A percentile compares a stretch with the other conserved stretches of the same genome.
Conservation (phyloP, 768 basidiomycete genomes). For the Paxillus rubicundulus region DNA sequence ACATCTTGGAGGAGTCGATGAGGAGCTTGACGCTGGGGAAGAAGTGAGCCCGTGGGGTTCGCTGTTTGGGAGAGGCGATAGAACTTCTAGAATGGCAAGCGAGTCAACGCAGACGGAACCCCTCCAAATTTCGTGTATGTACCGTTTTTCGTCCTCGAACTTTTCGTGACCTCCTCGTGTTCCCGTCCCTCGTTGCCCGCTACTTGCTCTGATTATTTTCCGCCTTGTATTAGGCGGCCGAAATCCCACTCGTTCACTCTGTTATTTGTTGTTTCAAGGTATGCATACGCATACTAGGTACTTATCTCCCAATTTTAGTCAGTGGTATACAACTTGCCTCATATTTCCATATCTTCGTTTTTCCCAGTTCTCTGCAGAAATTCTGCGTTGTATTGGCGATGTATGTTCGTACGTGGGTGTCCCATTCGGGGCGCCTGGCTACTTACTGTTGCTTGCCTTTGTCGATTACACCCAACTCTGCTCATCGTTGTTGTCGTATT, state of each 20-base stretch:
- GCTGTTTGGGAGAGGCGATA: neutral
- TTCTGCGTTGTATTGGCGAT: too few relatives aligned
- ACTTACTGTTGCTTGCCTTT: neutral
- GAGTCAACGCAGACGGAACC: neutral
- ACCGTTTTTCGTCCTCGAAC: neutral
- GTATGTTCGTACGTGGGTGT: too few relatives aligned
- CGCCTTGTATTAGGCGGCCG: neutral
- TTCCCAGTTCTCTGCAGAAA: too few relatives aligned
- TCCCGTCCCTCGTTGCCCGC: neutral
- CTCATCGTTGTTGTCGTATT: too few relatives aligned
- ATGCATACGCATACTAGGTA: conserved; percentile 11
- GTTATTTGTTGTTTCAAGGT: neutral
- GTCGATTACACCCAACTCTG: too few relatives aligned
- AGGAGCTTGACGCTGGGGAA: conserved; percentile 59
- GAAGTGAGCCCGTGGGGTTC: conserved; percentile 34
- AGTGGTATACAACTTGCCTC: too few relatives aligned
- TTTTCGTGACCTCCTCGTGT: neutral
- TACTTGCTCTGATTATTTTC: neutral
- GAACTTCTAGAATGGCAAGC: neutral
- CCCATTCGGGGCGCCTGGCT: too few relatives aligned
- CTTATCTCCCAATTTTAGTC: conserved; percentile 7
- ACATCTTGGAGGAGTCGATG: conserved; percentile 68
- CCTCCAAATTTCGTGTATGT: neutral
- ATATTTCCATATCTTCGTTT: too few relatives aligned
- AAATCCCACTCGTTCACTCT: conserved; percentile 17